These are phyloP conservation scores for Corymbia citriodora DNA, from an alignment of 441 rosid species.

Conservation along the genomic window DNA sequence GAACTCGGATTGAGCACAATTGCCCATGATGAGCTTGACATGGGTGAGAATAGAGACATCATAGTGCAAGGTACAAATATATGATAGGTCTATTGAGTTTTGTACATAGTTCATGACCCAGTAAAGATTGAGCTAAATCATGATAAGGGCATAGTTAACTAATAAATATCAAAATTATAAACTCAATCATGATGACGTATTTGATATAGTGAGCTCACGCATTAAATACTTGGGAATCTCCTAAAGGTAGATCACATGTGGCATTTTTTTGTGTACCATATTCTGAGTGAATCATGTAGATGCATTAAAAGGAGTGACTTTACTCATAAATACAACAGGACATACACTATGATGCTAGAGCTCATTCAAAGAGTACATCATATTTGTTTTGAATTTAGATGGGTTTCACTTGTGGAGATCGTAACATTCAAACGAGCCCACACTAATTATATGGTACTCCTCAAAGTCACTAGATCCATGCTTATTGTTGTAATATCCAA, in stretches of 20 bases:
- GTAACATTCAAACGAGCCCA: neutral
- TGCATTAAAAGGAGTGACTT: neutral
- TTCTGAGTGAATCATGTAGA: neutral
- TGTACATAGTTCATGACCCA: neutral
- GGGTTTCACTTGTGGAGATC: neutral
- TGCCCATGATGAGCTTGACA: neutral
- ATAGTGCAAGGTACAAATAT: neutral
- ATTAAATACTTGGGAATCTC: neutral
- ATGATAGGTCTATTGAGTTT: no score
- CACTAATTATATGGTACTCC: neutral
- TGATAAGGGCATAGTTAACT: neutral
- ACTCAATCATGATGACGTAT: neutral
- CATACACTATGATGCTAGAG: neutral
- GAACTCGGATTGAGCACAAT: neutral
- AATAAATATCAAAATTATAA: neutral
- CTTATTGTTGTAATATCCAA: rapidly evolving
- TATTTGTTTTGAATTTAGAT: neutral
- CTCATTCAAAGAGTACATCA: neutral
- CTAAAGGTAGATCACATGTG: neutral
- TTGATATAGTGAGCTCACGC: neutral
- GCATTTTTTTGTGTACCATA: neutral
- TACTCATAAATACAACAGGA: neutral
- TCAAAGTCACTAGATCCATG: rapidly evolving
- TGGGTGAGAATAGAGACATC: neutral
- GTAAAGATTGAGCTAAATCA: neutral